These are phyloP conservation scores for Cytospora leucostoma DNA, from an alignment of 2,329 filamentous ascomycete genomes.

Conservation along the genomic window DNA sequence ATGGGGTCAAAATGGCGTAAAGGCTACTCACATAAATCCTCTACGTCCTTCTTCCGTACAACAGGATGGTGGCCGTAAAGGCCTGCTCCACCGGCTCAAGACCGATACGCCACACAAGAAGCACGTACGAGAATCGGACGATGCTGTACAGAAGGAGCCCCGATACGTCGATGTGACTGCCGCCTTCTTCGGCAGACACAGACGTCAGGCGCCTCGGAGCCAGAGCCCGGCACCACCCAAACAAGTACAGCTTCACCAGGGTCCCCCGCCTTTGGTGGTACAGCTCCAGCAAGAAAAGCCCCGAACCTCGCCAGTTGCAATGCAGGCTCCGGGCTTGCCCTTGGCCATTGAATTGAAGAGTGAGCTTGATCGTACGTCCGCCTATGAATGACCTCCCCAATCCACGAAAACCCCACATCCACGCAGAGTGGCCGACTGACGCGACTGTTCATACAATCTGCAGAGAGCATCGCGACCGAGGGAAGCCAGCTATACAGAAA, in stretches of 20 bases:
- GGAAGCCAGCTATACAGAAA: conserved; percentile 16
- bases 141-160: background rate
- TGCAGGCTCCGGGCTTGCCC: background rate
- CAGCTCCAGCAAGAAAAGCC: background rate
- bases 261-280: background rate
- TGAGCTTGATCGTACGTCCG: background rate
- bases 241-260: background rate
- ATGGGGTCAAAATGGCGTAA: background rate
- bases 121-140: background rate
- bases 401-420: background rate
- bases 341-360: conserved; percentile 14
- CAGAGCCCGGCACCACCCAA: background rate
- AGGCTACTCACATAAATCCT: background rate
- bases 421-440: background rate
- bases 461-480: conserved; percentile 13
- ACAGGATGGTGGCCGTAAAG: background rate
- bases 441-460: background rate
- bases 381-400: background rate
- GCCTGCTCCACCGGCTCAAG: conserved; percentile 15
- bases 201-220: background rate
- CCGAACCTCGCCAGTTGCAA: too few species aligned
- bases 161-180: conserved; percentile 12
- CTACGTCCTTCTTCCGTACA: background rate
- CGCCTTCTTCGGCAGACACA: conserved; percentile 23
- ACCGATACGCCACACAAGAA: background rate